phyloP scores from a whole-genome alignment of 2,329 filamentous ascomycete genomes.

The Aspergillus aculeatus region DNA sequence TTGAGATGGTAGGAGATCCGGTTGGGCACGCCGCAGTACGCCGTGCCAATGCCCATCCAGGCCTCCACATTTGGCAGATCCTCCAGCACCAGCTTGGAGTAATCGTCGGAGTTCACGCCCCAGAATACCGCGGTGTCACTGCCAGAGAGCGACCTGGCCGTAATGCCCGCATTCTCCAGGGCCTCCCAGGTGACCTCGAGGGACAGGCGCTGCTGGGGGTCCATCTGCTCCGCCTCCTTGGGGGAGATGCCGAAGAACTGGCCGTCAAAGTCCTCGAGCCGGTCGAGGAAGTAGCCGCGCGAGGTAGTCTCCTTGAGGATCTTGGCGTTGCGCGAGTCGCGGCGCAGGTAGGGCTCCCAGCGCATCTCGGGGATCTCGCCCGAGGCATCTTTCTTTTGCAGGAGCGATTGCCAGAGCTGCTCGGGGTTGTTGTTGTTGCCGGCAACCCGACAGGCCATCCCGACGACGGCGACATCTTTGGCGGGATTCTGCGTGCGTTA shows the following conservation, averaged over 20 bases:
- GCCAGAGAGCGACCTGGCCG: constrained; percentile 21
- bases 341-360: constrained; percentile 32
- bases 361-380: constrained; percentile 30
- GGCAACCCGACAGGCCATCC: constrained; percentile 34
- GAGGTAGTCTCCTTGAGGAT: constrained; percentile 24
- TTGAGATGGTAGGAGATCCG: constrained; percentile 27
- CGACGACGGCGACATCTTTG: constrained; percentile 34
- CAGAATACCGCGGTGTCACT: constrained; percentile 32
- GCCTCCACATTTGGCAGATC: constrained; percentile 39
- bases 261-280: constrained; percentile 24
- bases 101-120: constrained; percentile 39
- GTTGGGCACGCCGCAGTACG: constrained; percentile 35
- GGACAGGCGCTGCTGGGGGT: constrained; percentile 30
- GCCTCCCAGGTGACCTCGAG: constrained; percentile 27
- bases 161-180: constrained; percentile 24
- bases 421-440: constrained; percentile 31
- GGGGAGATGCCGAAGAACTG: constrained; percentile 31
- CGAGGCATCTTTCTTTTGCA: constrained; percentile 29
- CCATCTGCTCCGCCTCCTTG: constrained; percentile 29
- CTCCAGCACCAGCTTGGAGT: constrained; percentile 37
- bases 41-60: constrained; percentile 44
- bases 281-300: neutral
- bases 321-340: constrained; percentile 28
- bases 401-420: constrained; percentile 34
- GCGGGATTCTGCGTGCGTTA: constrained; percentile 1